Evolutionary conservation across 2,329 filamentous ascomycete genomes (phyloP), one percentile per base, ranked within the genome.

Genomic region (Colletotrichum coccodes): DNA sequence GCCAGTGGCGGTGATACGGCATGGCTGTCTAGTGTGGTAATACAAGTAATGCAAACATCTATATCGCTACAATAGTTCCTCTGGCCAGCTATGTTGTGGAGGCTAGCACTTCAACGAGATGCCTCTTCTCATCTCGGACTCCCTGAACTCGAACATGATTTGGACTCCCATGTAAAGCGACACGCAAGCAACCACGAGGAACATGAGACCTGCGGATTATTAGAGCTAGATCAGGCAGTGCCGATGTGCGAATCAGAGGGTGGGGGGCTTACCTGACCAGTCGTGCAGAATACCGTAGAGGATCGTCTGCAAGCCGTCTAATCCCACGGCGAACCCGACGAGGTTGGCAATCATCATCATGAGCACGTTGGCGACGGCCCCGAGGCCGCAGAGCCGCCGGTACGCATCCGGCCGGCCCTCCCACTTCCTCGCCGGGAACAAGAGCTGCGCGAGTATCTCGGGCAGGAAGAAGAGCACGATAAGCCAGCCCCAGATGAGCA

Each of bases 321-420:
- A 73, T 0, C 97, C 97, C 14, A 99, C 87, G 0, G 95, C 96
- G 80, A 98, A 99, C 0, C 96, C 96, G 12, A 99, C 94, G 21
- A 99, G 82, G 77, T 99, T 99, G 18, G 95, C 96, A 50, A 89
- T 87, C 87, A 98, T 97, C 92, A 99, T 96, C 92, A 98, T 94
- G 54, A 98, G 81, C 28, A 97, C 87, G 74, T 98, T 98, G 0
- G 82, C 88, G 4, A 98, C 93, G 0, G 90, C 94, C 3, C 95
- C 96, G 18, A 93, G 79, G 6, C 92, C 93, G 78, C 92, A 95
- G 3, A 98, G 77, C 79, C 95, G 87, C 30, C 96, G 89, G 77
- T 97, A 98, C 3, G 87, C 79, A 58, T 90, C 92, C 2, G 93
- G 93, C 0, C 86, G 83, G 26, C 85, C 82, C 74, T 90, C 89